Base-by-base conservation (phyloP, 768 basidiomycete species). In the Russula olivacea region DNA sequence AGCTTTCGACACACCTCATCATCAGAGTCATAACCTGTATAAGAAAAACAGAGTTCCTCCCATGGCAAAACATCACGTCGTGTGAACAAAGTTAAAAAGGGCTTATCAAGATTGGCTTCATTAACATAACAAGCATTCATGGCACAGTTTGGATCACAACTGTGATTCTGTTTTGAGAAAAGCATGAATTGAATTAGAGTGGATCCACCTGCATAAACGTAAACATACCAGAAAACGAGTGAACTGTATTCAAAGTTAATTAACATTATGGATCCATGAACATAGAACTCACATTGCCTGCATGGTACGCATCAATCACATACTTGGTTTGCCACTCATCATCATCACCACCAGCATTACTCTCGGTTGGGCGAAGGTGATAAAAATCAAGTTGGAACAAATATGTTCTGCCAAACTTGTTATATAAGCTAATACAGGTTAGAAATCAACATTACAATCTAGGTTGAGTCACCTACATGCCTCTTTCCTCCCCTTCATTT, bases 231-330 rank as follows among this genome's bases (percentile, higher is more conserved):
- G 74, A 69, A 91, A 96, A 36, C 93, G 83, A n/a, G 93, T 94
- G 73, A 94, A 93, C 93, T 95, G 67, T 12, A 63, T 25, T 28
- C 55, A 51, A 43, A 63, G 61, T 61, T 38, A 63, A 21, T 21
- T 38, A 59, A 55, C 41, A 51, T 41, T 32, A 63, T 40, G 3
- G 38, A 8, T 5, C 21, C 5, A n/a, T 28, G 12, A 57, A 28
- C 9, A 55, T 61, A 47, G 28, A 2, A 79, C 87, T 71, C 71
- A 92, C 89, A 73, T 92, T 92, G 12, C 89, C 89, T 21, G 82
- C 86, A 73, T 95, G 92, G 71, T 88, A 96, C 4, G 93, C 93
- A 74, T 96, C 93, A 2, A 95, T 85, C 15, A 79, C 78, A 65
- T 85, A 91, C 45, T 81, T 74, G 19, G 69, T 68, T 9, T 74